Evolutionary conservation across 495 filamentous ascomycete species (phyloP), one percentile per base, ranked within the genome.

Genomic region (Xylaria acuta): DNA sequence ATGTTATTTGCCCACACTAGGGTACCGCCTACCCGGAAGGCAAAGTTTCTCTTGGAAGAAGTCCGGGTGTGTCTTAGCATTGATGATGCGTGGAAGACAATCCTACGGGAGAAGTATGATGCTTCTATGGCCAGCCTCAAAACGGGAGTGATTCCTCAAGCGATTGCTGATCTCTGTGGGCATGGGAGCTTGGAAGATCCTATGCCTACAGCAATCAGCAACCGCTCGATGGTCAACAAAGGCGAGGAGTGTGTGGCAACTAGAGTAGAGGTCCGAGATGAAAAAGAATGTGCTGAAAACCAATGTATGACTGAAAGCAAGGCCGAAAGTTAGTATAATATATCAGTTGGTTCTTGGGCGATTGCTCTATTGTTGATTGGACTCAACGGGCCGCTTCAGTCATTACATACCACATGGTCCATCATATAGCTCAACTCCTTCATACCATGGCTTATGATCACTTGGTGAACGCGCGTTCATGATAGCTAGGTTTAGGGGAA

Each of bases 131-230:
- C 25, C 18, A 36, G 12, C 2, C 67, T 69, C 9, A 54, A 12
- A 22, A 69, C 12, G n/a, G 67, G 67, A 47, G 53, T 49, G 51
- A 20, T 69, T 36, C 41, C 67, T 25, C 38, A 3, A 49, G 67
- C n/a, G 67, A n/a, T 69, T 49, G 25, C 40, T 41, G 40, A 60
- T 5, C 67, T 69, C 40, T 69, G 67, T 58, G 66, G 22, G 40
- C 30, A 58, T 25, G 34, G 22, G 38, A 25, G 0, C 3, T 32
- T n/a, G 12, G 25, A 6, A 12, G 45, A 67, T 67, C 40, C 18
- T 38, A 27, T 54, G 49, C 25, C 36, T 30, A 58, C 49, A 25
- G 22, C 2, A 27, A 32, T 68, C 38, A 32, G 36, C 34, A 58
- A 32, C 11, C 2, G 51, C 51, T 30, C 51, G 51, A 30, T 27